These are phyloP conservation scores for Trichosporon sp. DNA, from an alignment of 1,284 basidiomycete species.

Conservation along the genomic window DNA sequence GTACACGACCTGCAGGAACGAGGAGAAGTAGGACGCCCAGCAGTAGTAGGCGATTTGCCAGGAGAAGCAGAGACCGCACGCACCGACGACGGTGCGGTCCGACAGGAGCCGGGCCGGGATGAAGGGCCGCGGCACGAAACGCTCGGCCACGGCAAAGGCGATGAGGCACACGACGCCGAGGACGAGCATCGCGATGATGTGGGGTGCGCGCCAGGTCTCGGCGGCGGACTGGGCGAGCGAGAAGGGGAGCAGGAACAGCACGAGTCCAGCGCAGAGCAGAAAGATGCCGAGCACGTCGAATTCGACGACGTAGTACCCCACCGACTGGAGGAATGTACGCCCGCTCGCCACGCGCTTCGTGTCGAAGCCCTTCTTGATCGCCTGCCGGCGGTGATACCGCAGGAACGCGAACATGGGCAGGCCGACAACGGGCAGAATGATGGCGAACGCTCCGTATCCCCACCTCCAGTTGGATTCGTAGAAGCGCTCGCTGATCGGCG, in stretches of 20 bases:
- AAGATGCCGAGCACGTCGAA: constrained; percentile 55
- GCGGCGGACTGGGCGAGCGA: constrained; percentile 48
- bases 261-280: constrained; percentile 51
- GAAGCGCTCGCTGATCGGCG: constrained; percentile 48
- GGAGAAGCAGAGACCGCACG: constrained; percentile 50
- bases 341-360: constrained; percentile 25
- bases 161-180: constrained; percentile 53
- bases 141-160: constrained; percentile 52
- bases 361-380: constrained; percentile 34
- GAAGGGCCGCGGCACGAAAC: constrained; percentile 51
- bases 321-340: constrained; percentile 36
- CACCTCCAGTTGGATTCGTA: constrained; percentile 55
- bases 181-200: constrained; percentile 57
- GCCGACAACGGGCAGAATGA: constrained; percentile 53
- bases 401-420: constrained; percentile 43
- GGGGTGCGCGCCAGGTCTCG: constrained; percentile 45
- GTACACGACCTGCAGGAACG: constrained; percentile 54
- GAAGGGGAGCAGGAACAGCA: constrained; percentile 56
- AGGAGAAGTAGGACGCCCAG: constrained; percentile 50
- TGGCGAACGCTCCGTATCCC: constrained; percentile 55
- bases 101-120: constrained; percentile 54
- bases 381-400: constrained; percentile 45
- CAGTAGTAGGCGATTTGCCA: constrained; percentile 55
- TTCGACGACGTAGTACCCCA: constrained; percentile 50
- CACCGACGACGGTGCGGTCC: constrained; percentile 53